Base-by-base conservation (phyloP, 257 asterid genomes). In the Eustoma russellianum region DNA sequence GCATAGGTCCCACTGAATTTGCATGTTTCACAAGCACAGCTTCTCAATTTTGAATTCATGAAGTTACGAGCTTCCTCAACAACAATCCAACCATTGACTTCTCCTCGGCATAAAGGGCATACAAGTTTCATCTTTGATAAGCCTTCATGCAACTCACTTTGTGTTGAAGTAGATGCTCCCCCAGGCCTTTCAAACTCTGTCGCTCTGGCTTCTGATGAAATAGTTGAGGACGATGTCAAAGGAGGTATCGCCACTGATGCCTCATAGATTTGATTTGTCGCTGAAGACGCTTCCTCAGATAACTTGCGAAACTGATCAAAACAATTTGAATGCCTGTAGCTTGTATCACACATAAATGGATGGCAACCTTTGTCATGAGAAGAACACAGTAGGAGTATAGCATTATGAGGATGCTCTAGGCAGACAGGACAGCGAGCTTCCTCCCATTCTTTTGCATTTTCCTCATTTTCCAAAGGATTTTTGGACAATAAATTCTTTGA, bases 401-500 rank as follows among this genome's bases (percentile, higher is more conserved):
- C 95, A 50, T 89, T 89, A 75, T 89, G 97, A 3, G 97, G 97
- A 69, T 89, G 93, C 49, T 89, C 97, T 92, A 89, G 83, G 59
- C 95, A 89, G 45, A 89, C 90, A 6, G 97, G 94, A 55, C 97
- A 89, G n/a, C 88, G 79, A 9, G 94, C 83, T 38, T 81, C 94
- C 66, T 89, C 95, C 97, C 95, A 89, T 52, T 88, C 81, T 55
- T 62, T 79, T 9, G 61, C 52, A 68, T 75, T 79, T 19, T 70
- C 72, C 13, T 81, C 85, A 46, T 71, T 81, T 59, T 85, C 94
- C 67, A 83, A 53, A 15, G 86, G 82, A 54, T 73, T 69, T 61
- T 69, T 62, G 2, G 76, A 70, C 64, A 71, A 30, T 10, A 65
- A 61, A 10, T 66, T 70, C 56, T 49, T 67, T 56, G 90, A 66